Evolutionary conservation across 768 basidiomycete genomes (phyloP).

Genomic region (Dictyophora rubrovolvata): DNA sequence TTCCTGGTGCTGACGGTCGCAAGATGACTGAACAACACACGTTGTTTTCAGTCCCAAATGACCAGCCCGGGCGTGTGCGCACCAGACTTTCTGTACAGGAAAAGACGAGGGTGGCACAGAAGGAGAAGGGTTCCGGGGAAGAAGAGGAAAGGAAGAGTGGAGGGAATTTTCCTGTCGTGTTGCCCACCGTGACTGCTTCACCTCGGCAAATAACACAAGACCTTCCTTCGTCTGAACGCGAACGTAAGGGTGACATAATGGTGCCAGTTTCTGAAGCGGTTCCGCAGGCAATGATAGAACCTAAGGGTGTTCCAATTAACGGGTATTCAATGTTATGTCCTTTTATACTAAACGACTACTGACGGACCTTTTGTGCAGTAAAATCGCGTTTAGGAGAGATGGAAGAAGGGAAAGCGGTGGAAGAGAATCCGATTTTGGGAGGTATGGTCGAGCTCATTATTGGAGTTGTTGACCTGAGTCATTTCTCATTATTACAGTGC

Average conservation of each 20-base stretch:
- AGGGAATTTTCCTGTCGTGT: background rate
- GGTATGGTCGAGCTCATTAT: background rate
- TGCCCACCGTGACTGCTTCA: background rate
- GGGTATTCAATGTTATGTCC: background rate
- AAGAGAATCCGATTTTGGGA: background rate
- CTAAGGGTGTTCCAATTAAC: background rate
- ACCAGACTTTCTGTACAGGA: background rate
- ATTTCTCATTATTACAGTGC: background rate
- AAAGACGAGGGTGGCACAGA: background rate
- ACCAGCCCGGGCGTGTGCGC: background rate
- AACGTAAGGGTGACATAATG: background rate
- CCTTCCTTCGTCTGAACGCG: background rate
- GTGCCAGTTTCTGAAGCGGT: background rate
- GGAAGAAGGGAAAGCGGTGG: slow-evolving; percentile 5
- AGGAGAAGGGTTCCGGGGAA: background rate
- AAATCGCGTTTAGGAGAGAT: background rate
- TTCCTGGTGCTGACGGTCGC: background rate
- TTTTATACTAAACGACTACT: background rate
- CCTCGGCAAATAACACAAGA: background rate
- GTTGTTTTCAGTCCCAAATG: background rate
- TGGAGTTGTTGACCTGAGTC: background rate
- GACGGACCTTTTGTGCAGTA: background rate
- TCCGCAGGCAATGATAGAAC: background rate
- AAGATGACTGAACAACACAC: background rate
- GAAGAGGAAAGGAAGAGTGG: background rate